Base-by-base conservation (phyloP, 129 eudicot species). In the Logfia minima region DNA sequence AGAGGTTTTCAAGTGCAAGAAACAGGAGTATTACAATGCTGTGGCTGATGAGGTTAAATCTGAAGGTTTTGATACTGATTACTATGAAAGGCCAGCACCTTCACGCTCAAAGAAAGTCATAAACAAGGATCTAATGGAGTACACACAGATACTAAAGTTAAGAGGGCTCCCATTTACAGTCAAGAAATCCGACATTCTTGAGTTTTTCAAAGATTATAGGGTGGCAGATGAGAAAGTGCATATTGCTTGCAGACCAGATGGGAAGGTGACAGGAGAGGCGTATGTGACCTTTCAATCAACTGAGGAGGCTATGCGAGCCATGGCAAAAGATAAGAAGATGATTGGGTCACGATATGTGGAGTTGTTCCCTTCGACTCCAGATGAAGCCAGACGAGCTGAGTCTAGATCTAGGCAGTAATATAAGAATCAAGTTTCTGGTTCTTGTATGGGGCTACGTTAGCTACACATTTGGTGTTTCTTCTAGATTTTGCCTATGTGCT, bases 191-290 rank as follows among this genome's bases (percentile, higher is more conserved):
- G 96, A 88, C 4, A 87, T 94, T 59, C 35, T 85, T 37, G 86
- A 86, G 34, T 94, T 94, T 71, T 94, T 91, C 48, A 87, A 81
- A 74, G 96, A 88, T 60, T 91, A 71, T 61, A 80, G 77, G 52
- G 75, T 91, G 22, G 48, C 71, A 6, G 89, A 87, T 41, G 93
- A 83, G 53, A 91, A 94, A 79, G 84, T 91, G 9, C 90, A 83
- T 70, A 91, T 94, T 66, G 97, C 84, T 7, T 88, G 89, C 75
- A 87, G 99, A 34, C 80, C 96, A 21, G 99, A 94, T 86, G 99
- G 99, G 81, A 94, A 89, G 79, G 88, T 90, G 29, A 94, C 99
- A 6, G 97, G 99, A 23, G 99, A 94, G 82, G 99, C 99, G 0
- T 94, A 70, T 51, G 99, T 94, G 18, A 95, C 90, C 61, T 91